Evolutionary conservation across 2,329 filamentous ascomycete genomes (phyloP).

Genomic region (Hypoxylon sp.): DNA sequence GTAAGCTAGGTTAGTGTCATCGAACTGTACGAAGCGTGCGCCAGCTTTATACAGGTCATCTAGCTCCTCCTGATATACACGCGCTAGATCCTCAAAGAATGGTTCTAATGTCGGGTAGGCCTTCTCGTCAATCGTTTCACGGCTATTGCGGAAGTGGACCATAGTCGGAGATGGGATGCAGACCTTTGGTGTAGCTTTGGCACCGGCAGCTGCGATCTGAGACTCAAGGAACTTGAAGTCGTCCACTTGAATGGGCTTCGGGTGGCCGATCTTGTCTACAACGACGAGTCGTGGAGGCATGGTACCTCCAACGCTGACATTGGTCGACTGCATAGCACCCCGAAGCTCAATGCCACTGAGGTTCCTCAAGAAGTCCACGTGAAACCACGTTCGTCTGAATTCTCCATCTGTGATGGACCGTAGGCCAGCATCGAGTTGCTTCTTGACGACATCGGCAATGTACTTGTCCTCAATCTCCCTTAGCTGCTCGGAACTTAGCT

Average conservation of each 20-base stretch:
- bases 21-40: conserved; percentile 70
- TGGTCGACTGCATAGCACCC: conserved; percentile 61
- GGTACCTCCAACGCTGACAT: conserved; percentile 63
- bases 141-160: conserved; percentile 71
- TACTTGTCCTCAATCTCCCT: conserved; percentile 66
- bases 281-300: conserved; percentile 69
- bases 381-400: conserved; percentile 70
- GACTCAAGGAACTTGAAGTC: conserved; percentile 69
- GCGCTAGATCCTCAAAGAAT: conserved; percentile 69
- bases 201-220: conserved; percentile 58
- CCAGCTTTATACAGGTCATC: conserved; percentile 66
- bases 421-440: conserved; percentile 65
- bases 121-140: conserved; percentile 65
- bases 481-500: conserved; percentile 60
- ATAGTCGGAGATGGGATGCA: conserved; percentile 72
- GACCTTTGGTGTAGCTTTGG: conserved; percentile 64
- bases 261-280: conserved; percentile 68
- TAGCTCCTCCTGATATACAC: conserved; percentile 69
- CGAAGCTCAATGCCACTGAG: conserved; percentile 67
- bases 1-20: conserved; percentile 73
- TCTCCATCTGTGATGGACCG: conserved; percentile 69
- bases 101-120: conserved; percentile 69
- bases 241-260: conserved; percentile 68
- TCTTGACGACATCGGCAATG: conserved; percentile 63
- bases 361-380: conserved; percentile 71